Base-by-base conservation (phyloP, 352 stramenopile genomes). In the Globisporangium abappressorium region DNA sequence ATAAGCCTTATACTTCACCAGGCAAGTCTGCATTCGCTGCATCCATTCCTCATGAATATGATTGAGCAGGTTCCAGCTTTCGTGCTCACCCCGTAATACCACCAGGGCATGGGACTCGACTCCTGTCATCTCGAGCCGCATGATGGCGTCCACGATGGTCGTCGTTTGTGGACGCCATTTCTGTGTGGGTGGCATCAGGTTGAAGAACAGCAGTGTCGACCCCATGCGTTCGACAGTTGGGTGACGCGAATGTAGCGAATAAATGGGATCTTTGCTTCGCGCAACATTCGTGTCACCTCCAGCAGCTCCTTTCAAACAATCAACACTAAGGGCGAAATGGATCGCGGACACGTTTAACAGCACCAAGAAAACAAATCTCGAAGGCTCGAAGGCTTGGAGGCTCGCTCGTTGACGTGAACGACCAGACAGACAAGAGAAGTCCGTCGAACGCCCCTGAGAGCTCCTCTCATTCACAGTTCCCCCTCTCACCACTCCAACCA, bases 251-350 rank as follows among this genome's bases (percentile, higher is more conserved):
- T 41, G 20, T 58, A 54, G 41, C 12, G 53, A 12, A 22, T 12
- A 5, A 24, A 14, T 38, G 57, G n/a, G 24, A 65, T 58, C 60
- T 66, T 49, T n/a, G 0, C 1, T 56, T 58, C 26, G 26, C 18
- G 59, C 58, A 28, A 64, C 56, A 9, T 65, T 66, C 60, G 28
- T 6, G 11, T n/a, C 20, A 66, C 60, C 46, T 66, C n/a, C 14
- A 47, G n/a, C 9, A 62, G 56, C 56, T 66, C 30, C 46, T 24
- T n/a, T 36, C 30, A 30, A 51, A 58, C 60, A 49, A 49, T 66
- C 46, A 58, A 58, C 9, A 55, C 43, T 14, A 64, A 6, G 14
- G 14, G 2, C 38, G 8, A 62, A 61, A 43, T 68, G 62, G 54
- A 68, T 60, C 36, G 26, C 34, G n/a, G 28, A 33, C 9, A 22